Percentiles rank a stretch among this genome's conserved stretches.
phyloP scores from a whole-genome alignment of 2,329 filamentous ascomycete genomes.

The Fusarium sp. region DNA sequence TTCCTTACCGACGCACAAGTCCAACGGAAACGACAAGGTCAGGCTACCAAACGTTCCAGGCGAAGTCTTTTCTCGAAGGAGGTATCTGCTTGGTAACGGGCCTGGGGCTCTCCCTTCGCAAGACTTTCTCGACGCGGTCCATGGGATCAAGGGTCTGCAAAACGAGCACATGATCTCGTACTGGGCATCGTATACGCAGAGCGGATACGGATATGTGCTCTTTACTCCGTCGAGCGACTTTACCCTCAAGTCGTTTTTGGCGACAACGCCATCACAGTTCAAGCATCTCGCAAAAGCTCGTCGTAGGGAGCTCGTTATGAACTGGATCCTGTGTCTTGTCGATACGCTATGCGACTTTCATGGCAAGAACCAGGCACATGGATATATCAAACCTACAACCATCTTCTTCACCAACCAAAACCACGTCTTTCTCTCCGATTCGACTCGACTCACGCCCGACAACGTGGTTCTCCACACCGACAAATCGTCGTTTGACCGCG shows the following conservation, averaged over 20 bases:
- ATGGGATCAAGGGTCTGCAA: conserved; percentile 69
- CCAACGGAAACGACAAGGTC: conserved; percentile 68
- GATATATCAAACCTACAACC: conserved; percentile 79
- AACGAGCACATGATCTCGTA: conserved; percentile 80
- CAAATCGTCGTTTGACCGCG: conserved; percentile 72
- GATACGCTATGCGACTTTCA: conserved; percentile 80
- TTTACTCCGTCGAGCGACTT: conserved; percentile 77
- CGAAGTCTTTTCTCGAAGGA: conserved; percentile 69
- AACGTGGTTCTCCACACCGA: conserved; percentile 60
- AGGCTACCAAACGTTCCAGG: conserved; percentile 74
- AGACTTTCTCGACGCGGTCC: conserved; percentile 74
- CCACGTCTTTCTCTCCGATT: conserved; percentile 77
- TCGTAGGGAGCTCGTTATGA: conserved; percentile 72
- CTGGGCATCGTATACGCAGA: conserved; percentile 79
- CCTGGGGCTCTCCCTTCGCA: conserved; percentile 62
- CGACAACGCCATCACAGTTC: conserved; percentile 72
- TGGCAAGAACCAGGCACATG: conserved; percentile 73
- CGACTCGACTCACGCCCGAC: conserved; percentile 64
- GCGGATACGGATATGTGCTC: conserved; percentile 74
- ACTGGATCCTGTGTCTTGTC: conserved; percentile 82
- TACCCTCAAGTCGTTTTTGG: conserved; percentile 77
- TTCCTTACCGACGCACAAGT: conserved; percentile 56
- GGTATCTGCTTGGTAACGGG: conserved; percentile 65
- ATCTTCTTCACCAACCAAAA: conserved; percentile 77
- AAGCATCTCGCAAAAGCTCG: conserved; percentile 74